Conservation (phyloP, 2,329 filamentous ascomycete species). For the Pyrenochaeta sp. region DNA sequence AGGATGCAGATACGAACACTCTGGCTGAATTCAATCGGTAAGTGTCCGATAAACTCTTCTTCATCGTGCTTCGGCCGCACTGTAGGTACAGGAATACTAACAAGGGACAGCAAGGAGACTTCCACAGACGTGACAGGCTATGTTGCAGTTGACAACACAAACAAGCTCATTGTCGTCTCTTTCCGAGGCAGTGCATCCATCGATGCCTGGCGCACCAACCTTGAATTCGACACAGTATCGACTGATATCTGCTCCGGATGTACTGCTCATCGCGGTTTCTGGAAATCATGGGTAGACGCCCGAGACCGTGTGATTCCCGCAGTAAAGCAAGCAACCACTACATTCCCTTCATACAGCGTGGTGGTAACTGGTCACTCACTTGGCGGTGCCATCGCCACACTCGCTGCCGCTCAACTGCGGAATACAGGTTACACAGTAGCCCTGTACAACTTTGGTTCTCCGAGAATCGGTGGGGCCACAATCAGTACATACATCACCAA, state of each 20-base stretch:
- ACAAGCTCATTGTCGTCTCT: constrained; percentile 63
- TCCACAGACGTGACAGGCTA: constrained; percentile 56
- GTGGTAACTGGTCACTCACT: constrained; percentile 73
- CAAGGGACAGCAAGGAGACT: constrained; percentile 12
- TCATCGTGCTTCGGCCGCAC: not conserved
- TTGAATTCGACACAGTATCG: constrained; percentile 52
- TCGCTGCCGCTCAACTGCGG: constrained; percentile 62
- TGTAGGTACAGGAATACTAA: constrained; percentile 11
- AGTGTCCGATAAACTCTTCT: not conserved
- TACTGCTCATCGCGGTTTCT: constrained; percentile 67
- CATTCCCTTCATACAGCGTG: constrained; percentile 63
- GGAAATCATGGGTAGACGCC: constrained; percentile 65
- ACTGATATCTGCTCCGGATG: constrained; percentile 58
- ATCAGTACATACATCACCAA: constrained; percentile 64
- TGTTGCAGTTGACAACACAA: constrained; percentile 54
- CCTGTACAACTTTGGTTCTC: constrained; percentile 69
- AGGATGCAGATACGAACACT: constrained; percentile 53
- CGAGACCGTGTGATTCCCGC: constrained; percentile 51
- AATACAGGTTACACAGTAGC: constrained; percentile 29
- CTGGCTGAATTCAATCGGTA: constrained; percentile 53
- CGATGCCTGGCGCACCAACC: constrained; percentile 68
- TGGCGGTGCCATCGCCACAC: constrained; percentile 69
- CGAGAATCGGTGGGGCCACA: constrained; percentile 69
- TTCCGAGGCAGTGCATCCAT: constrained; percentile 66
- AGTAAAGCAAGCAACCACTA: constrained; percentile 52